phyloP scores from a whole-genome alignment of 805 yeast species.

The Yueomyces sp. region DNA sequence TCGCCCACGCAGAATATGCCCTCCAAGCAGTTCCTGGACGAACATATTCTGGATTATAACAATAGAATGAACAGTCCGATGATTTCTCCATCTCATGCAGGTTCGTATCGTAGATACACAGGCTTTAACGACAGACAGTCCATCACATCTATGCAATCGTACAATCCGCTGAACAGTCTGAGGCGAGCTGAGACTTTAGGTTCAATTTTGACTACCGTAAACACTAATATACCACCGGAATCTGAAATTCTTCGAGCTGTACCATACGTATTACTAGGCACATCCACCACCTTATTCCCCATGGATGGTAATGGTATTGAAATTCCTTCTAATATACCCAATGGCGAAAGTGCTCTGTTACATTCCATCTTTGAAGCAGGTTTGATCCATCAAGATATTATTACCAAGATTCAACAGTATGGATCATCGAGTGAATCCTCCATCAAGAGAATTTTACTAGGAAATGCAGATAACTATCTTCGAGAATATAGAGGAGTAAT shows the following conservation, averaged over 20 bases:
- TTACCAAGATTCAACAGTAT: conserved; percentile 19
- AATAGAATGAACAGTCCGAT: not conserved
- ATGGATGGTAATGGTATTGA: conserved; percentile 24
- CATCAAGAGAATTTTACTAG: conserved; percentile 46
- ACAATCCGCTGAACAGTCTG: not conserved
- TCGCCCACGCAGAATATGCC: not conserved
- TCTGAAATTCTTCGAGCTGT: conserved; percentile 32
- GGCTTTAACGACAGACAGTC: not conserved
- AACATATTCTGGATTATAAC: not conserved
- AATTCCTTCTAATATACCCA: conserved; percentile 41
- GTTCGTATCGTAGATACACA: not conserved
- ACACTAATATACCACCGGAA: conserved; percentile 15
- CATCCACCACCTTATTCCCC: conserved; percentile 44
- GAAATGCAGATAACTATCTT: conserved; percentile 32
- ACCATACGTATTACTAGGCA: conserved; percentile 45
- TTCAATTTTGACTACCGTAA: not conserved
- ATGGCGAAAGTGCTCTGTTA: conserved; percentile 42
- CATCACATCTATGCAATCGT: not conserved
- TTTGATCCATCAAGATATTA: conserved; percentile 41
- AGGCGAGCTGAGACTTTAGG: not conserved
- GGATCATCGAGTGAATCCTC: conserved; percentile 30
- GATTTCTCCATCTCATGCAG: not conserved
- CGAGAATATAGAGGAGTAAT: conserved; percentile 31
- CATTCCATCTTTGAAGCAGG: conserved; percentile 59
- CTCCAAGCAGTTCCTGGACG: not conserved